Conservation (phyloP, 768 basidiomycete species). For the Coprinopsis cinerea region DNA sequence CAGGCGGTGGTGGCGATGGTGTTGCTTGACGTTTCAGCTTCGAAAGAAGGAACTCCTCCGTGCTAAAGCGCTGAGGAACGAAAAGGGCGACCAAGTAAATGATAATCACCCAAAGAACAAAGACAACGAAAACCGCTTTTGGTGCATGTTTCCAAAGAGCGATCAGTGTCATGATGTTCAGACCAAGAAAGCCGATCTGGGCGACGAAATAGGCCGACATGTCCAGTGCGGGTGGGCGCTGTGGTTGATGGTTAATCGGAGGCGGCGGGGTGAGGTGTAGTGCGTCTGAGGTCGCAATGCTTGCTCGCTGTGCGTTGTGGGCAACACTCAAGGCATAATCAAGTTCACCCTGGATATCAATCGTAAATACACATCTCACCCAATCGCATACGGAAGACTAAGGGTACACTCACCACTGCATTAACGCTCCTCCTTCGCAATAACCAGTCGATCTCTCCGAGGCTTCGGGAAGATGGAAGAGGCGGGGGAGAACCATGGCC, state of each 20-base stretch:
- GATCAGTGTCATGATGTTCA: slow-evolving; percentile 51
- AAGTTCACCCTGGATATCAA: slow-evolving; percentile 54
- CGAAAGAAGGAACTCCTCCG: slow-evolving; percentile 52
- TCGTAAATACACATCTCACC: slow-evolving; percentile 12
- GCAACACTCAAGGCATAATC: slow-evolving; percentile 62
- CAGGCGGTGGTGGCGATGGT: slow-evolving; percentile 32
- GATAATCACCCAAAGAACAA: slow-evolving; percentile 52
- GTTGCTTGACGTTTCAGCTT: slow-evolving; percentile 32
- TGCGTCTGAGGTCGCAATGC: slow-evolving; percentile 39
- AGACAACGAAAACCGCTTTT: slow-evolving; percentile 52
- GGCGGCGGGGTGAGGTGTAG: slow-evolving; percentile 1
- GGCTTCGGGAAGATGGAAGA: slow-evolving; percentile 41
- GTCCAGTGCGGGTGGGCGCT: slow-evolving; percentile 1
- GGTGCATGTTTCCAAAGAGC: slow-evolving; percentile 55
- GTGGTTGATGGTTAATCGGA: neutral
- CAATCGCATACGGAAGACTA: slow-evolving; percentile 5
- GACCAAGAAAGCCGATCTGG: slow-evolving; percentile 52
- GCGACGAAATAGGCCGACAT: slow-evolving; percentile 43
- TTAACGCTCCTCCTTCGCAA: slow-evolving; percentile 66
- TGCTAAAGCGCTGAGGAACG: slow-evolving; percentile 54
- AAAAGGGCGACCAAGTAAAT: slow-evolving; percentile 52
- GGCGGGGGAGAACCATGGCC: slow-evolving; percentile 15
- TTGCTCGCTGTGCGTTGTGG: slow-evolving; percentile 34
- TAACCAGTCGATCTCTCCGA: slow-evolving; percentile 77
- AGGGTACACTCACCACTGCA: slow-evolving; percentile 48